A percentile compares a stretch with the other conserved stretches of the same genome.
Evolutionary conservation across 1,284 basidiomycete species (phyloP).

Genomic region (Tylopilus sp.): DNA sequence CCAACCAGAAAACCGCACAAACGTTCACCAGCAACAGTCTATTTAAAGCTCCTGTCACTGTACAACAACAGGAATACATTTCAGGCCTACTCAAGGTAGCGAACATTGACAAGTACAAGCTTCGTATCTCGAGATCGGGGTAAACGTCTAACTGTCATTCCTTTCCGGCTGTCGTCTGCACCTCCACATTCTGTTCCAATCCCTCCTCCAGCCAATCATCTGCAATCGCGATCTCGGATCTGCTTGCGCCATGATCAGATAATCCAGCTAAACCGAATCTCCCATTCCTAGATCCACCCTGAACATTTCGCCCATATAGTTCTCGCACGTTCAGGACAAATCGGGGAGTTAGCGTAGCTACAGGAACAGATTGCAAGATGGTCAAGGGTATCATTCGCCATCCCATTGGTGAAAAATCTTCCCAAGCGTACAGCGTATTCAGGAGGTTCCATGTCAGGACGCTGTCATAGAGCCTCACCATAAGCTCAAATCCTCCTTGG

Average conservation of each 20-base stretch:
- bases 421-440: not conserved
- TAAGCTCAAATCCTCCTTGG: not conserved
- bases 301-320: slow-evolving; percentile 1
- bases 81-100: too few relatives aligned
- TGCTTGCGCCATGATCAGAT: not conserved
- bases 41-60: too few relatives aligned
- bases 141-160: too few relatives aligned
- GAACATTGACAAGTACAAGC: too few relatives aligned
- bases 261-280: slow-evolving; percentile 4
- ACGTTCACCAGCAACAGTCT: too few relatives aligned
- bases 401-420: not conserved
- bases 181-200: not conserved
- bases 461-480: not conserved
- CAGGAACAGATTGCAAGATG: not conserved
- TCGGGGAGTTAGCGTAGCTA: slow-evolving; percentile 4
- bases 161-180: too few relatives aligned
- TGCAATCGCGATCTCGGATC: not conserved
- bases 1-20: too few relatives aligned
- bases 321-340: slow-evolving; percentile 10
- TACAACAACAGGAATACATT: too few relatives aligned
- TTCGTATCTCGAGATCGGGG: too few relatives aligned
- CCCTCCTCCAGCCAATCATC: not conserved
- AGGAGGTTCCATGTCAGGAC: slow-evolving; percentile 6
- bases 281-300: not conserved
- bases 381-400: not conserved